These are phyloP conservation scores for Botrytis elliptica DNA, from an alignment of 2,329 filamentous ascomycete genomes.

Conservation along the genomic window DNA sequence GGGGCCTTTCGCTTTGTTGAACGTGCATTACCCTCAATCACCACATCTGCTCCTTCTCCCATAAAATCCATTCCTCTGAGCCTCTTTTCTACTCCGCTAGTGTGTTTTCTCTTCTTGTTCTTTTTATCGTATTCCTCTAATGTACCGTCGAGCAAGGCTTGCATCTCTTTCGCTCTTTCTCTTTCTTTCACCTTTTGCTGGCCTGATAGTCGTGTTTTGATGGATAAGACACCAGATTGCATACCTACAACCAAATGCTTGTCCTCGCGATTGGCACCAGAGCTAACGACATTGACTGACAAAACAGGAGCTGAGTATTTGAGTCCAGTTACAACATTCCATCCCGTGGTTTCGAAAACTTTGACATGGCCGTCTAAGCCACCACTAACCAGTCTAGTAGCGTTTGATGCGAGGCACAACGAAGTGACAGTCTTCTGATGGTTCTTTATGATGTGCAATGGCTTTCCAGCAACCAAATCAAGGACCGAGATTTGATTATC, in stretches of 20 bases:
- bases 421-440: slow-evolving; percentile 98
- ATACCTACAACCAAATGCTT: slow-evolving; percentile 94
- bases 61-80: slow-evolving; percentile 73
- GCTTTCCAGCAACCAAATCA: slow-evolving; percentile 87
- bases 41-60: slow-evolving; percentile 81
- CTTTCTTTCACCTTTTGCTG: slow-evolving; percentile 73
- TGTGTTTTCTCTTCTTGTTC: slow-evolving; percentile 65
- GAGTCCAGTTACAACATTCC: slow-evolving; percentile 93
- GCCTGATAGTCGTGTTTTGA: slow-evolving; percentile 84
- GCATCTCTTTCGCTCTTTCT: slow-evolving; percentile 81
- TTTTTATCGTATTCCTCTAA: slow-evolving; percentile 76
- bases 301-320: slow-evolving; percentile 94
- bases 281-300: slow-evolving; percentile 72
- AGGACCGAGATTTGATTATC: slow-evolving; percentile 87
- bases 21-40: slow-evolving; percentile 74
- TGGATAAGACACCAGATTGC: slow-evolving; percentile 86
- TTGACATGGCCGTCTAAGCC: slow-evolving; percentile 95
- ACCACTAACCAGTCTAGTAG: slow-evolving; percentile 78
- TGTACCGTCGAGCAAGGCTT: slow-evolving; percentile 73
- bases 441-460: slow-evolving; percentile 81
- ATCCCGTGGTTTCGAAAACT: slow-evolving; percentile 88
- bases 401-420: slow-evolving; percentile 76
- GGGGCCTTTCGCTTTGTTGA: slow-evolving; percentile 51
- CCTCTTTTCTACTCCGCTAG: slow-evolving; percentile 57
- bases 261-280: slow-evolving; percentile 70